Evolutionary conservation across 2,329 filamentous ascomycete species (phyloP), one percentile per base, ranked within the genome.

Genomic region (Phoma sp.): DNA sequence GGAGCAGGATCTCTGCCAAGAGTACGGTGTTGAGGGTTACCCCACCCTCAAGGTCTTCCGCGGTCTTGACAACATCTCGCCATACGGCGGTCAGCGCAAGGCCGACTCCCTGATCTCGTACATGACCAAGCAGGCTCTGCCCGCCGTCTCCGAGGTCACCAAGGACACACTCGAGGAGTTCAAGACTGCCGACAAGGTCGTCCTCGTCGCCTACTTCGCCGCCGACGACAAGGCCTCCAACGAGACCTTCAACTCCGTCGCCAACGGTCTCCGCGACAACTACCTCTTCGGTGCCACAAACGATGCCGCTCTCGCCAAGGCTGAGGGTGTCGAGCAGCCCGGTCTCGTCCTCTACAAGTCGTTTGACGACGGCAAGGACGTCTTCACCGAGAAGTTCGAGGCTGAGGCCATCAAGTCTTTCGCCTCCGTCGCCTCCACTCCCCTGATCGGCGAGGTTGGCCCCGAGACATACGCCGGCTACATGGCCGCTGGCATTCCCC

Each of bases 21-120:
- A 86, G 68, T 91, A 90, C 71, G 93, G 91, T 60, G 93, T 99
- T 36, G 92, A 98, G 83, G 95, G 95, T 64, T 99, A 99, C 84
- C 95, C 95, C 60, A 99, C 95, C 65, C 87, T 99, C 75, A 99
- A 98, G 88, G 87, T 99, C 80, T 99, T 99, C 92, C 92, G 93
- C 71, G 93, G 95, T 67, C 78, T 81, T 36, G 91, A 97, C 10
- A 91, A 89, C 75, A 80, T 91, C 74, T 83, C 85, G 63, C 89
- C 93, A 61, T 99, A 99, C 81, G 83, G 83, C 69, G 95, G 95
- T 74, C 89, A 92, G 78, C 87, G 95, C 77, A 96, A 98, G 84
- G 88, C 93, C 63, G 87, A 86, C 77, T 81, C 84, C 29, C 87
- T 90, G 67, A 77, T 88, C 61, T 89, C 87, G 21, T 98, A 96